Evolutionary conservation across 768 basidiomycete genomes (phyloP), one percentile per base, ranked within the genome.

Genomic region (Strobilomyces confusus): DNA sequence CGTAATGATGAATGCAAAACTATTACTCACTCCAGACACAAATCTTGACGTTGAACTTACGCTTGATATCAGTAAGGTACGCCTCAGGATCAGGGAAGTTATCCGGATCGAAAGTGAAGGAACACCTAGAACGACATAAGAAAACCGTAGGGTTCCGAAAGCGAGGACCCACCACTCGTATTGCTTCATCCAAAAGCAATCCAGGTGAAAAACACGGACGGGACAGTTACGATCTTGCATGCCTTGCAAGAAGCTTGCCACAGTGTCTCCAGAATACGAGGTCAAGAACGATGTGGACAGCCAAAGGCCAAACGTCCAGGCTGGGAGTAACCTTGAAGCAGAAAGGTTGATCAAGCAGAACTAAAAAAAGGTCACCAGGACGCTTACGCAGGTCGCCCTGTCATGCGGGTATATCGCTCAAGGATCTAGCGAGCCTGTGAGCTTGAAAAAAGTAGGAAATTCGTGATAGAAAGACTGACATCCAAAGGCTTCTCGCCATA

Each of bases 241-340:
- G 13, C 86, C 87, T 63, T 86, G 72, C 52, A 90, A 69, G 72
- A 89, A 89, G 3, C 78, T 71, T 5, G 82, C 79, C 15, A 90
- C 87, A 0, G 88, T 89, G 49, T 80, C 75, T 48, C 76, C 78
- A 55, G 84, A 85, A 68, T 80, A 87, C 25, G 78, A 78, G 0
- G 88, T 89, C 49, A 86, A 73, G 75, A 90, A 90, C 0, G 84
- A 87, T 3, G 87, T 89, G 14, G 86, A 84, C 34, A 89, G 75
- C 85, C 87, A 89, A 4, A 89, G 79, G 3, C 87, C 87, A 62
- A 84, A 90, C 0, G 86, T 82, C 87, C 87, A 89, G 5, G 79
- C 69, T 2, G 87, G 87, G 26, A 88, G 72, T 9, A 88, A 68
- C 5, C 81, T 87, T 87, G 68, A 33, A 69, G 58, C 60, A 8